These are phyloP conservation scores for Areca catechu DNA, from an alignment of 176 grass and related monocot species.

Conservation along the genomic window DNA sequence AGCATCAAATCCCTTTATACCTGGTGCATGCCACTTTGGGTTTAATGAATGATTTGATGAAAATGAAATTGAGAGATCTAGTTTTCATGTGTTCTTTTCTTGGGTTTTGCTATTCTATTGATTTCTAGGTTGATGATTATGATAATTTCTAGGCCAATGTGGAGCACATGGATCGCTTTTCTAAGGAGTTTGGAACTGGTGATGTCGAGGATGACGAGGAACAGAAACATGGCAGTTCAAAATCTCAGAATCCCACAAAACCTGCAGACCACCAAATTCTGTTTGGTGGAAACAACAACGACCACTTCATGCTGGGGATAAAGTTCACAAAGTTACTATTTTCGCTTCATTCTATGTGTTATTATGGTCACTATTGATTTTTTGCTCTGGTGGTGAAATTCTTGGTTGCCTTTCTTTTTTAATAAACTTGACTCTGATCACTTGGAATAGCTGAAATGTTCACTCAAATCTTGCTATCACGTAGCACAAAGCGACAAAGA, in stretches of 20 bases:
- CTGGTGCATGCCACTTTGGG: no score
- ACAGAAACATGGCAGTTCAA: conserved; percentile 11
- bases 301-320: conserved; percentile 87
- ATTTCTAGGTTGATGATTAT: background rate
- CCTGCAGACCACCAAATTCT: conserved; percentile 63
- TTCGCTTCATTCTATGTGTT: background rate
- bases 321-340: conserved; percentile 81
- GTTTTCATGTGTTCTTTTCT: no score
- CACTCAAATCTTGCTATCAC: no score
- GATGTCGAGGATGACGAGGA: conserved; percentile 47
- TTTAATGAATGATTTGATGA: no score
- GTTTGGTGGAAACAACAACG: conserved; percentile 73
- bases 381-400: no score
- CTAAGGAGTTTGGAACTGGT: conserved; percentile 51
- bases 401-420: no score
- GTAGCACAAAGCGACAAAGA: no score
- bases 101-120: background rate
- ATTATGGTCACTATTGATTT: no score
- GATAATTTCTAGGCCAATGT: conserved; percentile 39
- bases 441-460: no score
- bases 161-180: conserved; percentile 50
- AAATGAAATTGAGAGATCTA: no score
- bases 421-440: no score
- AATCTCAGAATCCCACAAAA: conserved; percentile 45
- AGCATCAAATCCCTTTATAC: no score